These are phyloP conservation scores for Geranomyces variabilis DNA, from an alignment of 192 early-diverging fungal genomes.

Conservation along the genomic window DNA sequence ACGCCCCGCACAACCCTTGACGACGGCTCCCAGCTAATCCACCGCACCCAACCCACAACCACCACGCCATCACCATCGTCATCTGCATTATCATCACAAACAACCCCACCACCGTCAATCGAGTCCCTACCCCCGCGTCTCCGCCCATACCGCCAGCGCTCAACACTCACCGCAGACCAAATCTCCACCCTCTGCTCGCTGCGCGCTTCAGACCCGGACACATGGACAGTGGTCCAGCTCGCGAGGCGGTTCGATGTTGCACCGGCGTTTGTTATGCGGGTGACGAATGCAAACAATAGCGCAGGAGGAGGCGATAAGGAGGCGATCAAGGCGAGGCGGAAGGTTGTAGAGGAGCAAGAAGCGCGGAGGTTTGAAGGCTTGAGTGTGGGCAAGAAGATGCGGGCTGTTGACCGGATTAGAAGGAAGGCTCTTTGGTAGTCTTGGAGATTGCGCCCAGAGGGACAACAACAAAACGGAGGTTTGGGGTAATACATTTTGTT, in stretches of 20 bases:
- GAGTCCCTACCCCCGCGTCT: conserved; percentile 29
- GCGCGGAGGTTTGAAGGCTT: conserved; percentile 39
- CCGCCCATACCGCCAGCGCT: conserved; percentile 8
- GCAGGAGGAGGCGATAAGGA: too few species aligned
- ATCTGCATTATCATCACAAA: not conserved
- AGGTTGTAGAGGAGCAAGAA: conserved; percentile 32
- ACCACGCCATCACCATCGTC: not conserved
- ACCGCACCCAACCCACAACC: conserved; percentile 1
- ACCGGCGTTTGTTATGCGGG: conserved; percentile 33
- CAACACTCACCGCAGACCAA: conserved; percentile 11
- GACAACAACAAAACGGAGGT: too few species aligned
- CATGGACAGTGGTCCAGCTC: conserved; percentile 36
- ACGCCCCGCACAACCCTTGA: conserved; percentile 45
- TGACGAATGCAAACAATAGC: too few species aligned
- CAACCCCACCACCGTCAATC: not conserved
- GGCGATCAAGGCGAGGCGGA: conserved; percentile 32
- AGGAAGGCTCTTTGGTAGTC: conserved; percentile 53
- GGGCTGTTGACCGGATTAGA: conserved; percentile 46
- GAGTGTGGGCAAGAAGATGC: conserved; percentile 46
- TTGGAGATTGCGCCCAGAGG: too few species aligned
- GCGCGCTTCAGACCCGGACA: conserved; percentile 32
- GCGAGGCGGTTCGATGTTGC: conserved; percentile 29
- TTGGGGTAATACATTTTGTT: too few species aligned
- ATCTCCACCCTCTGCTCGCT: conserved; percentile 6
- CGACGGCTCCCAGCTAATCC: conserved; percentile 50